Evolutionary conservation across 352 stramenopile species (phyloP).

Genomic region (Aphanomyces euteiches): DNA sequence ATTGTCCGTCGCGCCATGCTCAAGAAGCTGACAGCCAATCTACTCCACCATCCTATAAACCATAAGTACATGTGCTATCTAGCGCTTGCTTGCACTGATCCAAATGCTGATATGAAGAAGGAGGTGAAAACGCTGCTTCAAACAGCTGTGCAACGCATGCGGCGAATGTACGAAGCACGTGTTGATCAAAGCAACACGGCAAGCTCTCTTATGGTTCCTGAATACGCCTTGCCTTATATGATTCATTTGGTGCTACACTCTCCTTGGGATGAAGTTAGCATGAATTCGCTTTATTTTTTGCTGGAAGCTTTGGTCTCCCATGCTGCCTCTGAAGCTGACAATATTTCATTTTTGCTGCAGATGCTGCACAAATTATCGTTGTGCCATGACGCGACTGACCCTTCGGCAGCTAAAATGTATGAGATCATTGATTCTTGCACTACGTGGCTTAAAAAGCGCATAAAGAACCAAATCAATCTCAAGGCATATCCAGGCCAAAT

Average conservation of each 20-base stretch:
- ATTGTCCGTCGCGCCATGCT: slow-evolving; percentile 66
- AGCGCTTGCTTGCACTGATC: slow-evolving; percentile 58
- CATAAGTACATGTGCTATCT: slow-evolving; percentile 84
- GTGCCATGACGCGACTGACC: slow-evolving; percentile 56
- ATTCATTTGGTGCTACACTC: slow-evolving; percentile 52
- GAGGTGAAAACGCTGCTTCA: slow-evolving; percentile 45
- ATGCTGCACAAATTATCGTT: slow-evolving; percentile 71
- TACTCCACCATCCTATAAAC: slow-evolving; percentile 58
- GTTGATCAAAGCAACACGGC: slow-evolving; percentile 33
- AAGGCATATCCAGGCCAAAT: slow-evolving; percentile 80
- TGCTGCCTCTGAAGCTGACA: slow-evolving; percentile 55
- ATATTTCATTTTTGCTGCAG: slow-evolving; percentile 82
- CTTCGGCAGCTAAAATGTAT: slow-evolving; percentile 40
- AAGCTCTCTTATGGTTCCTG: slow-evolving; percentile 69
- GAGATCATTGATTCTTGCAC: slow-evolving; percentile 58
- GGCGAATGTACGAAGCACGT: slow-evolving; percentile 62
- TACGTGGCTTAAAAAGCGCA: slow-evolving; percentile 67
- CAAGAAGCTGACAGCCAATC: slow-evolving; percentile 65
- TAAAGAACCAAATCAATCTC: slow-evolving; percentile 81
- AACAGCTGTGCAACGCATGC: slow-evolving; percentile 65
- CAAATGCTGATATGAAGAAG: slow-evolving; percentile 53
- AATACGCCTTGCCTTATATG: slow-evolving; percentile 76
- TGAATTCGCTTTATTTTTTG: slow-evolving; percentile 64
- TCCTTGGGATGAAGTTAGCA: slow-evolving; percentile 36
- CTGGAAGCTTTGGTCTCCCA: slow-evolving; percentile 62